These are phyloP conservation scores for Vaccinium darrowii DNA, from an alignment of 148 eudicot genomes.

Conservation along the genomic window DNA sequence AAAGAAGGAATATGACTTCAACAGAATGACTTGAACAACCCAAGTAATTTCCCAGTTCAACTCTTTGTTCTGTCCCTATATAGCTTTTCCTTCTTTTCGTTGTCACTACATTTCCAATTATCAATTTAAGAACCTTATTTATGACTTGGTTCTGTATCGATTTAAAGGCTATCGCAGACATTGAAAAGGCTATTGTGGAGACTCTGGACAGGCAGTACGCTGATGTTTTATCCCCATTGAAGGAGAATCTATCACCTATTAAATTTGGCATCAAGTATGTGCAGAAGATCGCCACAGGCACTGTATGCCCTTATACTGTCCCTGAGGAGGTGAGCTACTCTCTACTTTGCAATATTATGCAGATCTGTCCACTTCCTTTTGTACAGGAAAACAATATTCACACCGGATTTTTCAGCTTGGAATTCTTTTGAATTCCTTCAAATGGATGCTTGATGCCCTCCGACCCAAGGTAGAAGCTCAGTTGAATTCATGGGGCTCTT, in stretches of 20 bases:
- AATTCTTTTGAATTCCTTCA: slow-evolving; percentile 66
- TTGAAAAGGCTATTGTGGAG: slow-evolving; percentile 65
- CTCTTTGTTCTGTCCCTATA: background rate
- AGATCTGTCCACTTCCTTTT: background rate
- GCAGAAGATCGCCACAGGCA: slow-evolving; percentile 67
- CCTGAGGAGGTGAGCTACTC: slow-evolving; percentile 50
- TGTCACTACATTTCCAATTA: background rate
- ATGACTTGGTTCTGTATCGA: slow-evolving; percentile 5
- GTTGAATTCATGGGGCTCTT: slow-evolving; percentile 63
- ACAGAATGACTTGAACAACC: background rate
- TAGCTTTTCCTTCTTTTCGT: background rate
- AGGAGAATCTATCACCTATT: slow-evolving; percentile 52
- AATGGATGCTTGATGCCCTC: slow-evolving; percentile 69
- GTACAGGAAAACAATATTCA: background rate
- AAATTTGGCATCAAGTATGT: slow-evolving; percentile 72
- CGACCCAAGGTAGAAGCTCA: slow-evolving; percentile 64
- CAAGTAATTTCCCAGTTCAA: background rate
- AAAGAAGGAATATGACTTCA: background rate
- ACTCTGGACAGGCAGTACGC: slow-evolving; percentile 63
- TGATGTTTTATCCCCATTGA: slow-evolving; percentile 68
- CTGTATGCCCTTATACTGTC: slow-evolving; percentile 37
- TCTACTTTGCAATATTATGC: no score
- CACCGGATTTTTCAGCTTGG: slow-evolving; percentile 51
- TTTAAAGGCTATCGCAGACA: slow-evolving; percentile 64
- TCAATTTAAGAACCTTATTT: slow-evolving; percentile 10